These are phyloP conservation scores for Rhynchospora tenuis DNA, from an alignment of 176 grass and related monocot species.

Conservation along the genomic window DNA sequence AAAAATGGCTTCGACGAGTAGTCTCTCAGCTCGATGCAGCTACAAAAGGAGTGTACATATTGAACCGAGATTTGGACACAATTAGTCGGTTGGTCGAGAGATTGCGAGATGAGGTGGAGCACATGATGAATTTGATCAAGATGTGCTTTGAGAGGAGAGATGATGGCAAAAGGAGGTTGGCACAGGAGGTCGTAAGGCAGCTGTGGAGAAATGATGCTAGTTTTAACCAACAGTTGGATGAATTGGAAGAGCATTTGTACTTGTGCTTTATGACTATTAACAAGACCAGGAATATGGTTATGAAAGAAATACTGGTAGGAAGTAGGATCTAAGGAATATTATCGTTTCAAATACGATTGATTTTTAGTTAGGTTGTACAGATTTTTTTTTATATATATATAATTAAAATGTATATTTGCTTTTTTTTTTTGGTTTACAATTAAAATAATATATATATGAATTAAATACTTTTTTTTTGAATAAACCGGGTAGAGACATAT, in stretches of 20 bases:
- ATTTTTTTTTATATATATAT: not conserved
- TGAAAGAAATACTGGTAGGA: conserved; percentile 46
- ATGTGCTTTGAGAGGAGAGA: conserved; percentile 47
- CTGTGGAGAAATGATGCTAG: conserved; percentile 63
- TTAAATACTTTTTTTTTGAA: not conserved
- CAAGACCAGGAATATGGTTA: conserved; percentile 79
- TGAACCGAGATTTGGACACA: conserved; percentile 90
- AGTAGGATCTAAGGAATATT: not conserved
- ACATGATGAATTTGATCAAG: conserved; percentile 64
- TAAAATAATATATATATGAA: not conserved
- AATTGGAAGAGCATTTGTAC: conserved; percentile 93
- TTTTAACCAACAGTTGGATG: conserved; percentile 88
- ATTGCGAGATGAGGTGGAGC: conserved; percentile 73
- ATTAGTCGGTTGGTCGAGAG: conserved; percentile 73
- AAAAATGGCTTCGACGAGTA: conserved; percentile 16
- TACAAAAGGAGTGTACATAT: conserved; percentile 71
- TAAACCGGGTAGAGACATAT: too few relatives aligned
- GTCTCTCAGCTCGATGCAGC: conserved; percentile 77
- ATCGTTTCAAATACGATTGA: not conserved
- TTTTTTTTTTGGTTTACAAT: not conserved
- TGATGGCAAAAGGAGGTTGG: conserved; percentile 51
- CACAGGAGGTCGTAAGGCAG: conserved; percentile 72
- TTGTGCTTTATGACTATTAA: conserved; percentile 95
- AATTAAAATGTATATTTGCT: not conserved
- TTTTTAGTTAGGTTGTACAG: not conserved